phyloP scores from a whole-genome alignment of 169 alveolate genomes.

The Plasmodium ovale region DNA sequence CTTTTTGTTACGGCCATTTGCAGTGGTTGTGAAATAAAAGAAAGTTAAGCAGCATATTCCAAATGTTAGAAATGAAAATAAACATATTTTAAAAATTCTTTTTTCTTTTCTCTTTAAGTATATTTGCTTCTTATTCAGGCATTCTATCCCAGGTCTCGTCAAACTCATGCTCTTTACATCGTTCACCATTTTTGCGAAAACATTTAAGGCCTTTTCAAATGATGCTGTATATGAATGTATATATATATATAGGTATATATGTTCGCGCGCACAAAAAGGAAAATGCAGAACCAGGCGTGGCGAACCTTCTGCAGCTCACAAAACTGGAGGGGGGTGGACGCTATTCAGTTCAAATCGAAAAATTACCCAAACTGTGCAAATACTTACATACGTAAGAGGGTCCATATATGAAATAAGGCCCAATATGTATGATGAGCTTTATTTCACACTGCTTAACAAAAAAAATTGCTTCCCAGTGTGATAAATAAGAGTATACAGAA shows the following conservation, averaged over 20 bases:
- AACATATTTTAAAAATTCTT: slow-evolving; percentile 13
- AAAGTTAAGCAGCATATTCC: slow-evolving; percentile 3
- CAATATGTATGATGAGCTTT: too few species aligned
- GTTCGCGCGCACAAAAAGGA: too few species aligned
- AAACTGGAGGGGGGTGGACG: too few species aligned
- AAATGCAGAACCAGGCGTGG: too few species aligned
- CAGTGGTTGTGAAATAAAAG: not conserved
- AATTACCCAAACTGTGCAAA: too few species aligned
- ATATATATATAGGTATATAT: not conserved
- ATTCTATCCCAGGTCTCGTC: slow-evolving; percentile 4
- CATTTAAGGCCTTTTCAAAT: not conserved
- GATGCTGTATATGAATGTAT: not conserved
- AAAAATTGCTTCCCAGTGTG: too few species aligned
- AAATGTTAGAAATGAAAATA: slow-evolving; percentile 23
- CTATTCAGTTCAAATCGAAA: too few species aligned
- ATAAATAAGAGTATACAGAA: too few species aligned
- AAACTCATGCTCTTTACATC: slow-evolving; percentile 1
- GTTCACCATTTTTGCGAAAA: slow-evolving; percentile 4
- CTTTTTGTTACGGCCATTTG: not conserved
- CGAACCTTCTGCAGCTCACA: too few species aligned
- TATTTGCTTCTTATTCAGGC: slow-evolving; percentile 11
- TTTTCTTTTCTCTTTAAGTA: slow-evolving; percentile 16
- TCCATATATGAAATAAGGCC: too few species aligned
- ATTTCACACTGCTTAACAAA: too few species aligned
- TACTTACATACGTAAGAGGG: too few species aligned